phyloP scores from a whole-genome alignment of 2,329 filamentous ascomycete genomes.

The Fusarium nygamai region DNA sequence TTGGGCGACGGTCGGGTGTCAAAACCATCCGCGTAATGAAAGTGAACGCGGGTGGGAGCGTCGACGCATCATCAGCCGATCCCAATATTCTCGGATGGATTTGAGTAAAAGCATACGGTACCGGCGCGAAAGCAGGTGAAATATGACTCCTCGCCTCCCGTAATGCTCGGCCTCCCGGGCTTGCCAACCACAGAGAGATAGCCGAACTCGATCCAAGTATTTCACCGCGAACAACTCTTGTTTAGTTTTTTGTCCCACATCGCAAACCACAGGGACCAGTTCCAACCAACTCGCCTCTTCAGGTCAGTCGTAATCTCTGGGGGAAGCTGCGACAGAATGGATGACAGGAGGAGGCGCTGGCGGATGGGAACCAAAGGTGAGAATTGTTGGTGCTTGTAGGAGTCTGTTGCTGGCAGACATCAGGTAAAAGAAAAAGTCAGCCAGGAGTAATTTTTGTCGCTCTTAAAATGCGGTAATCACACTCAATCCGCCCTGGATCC shows the following conservation, averaged over 20 bases:
- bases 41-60: accelerated
- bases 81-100: accelerated
- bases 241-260: neutral
- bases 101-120: accelerated
- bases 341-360: neutral
- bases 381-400: neutral
- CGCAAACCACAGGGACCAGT: neutral
- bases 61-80: neutral
- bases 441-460: neutral
- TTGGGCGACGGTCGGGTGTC: neutral
- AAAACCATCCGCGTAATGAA: accelerated
- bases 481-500: neutral
- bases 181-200: neutral
- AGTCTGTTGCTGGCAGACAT: neutral
- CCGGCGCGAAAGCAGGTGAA: accelerated
- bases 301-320: neutral
- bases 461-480: accelerated
- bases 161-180: neutral
- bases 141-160: neutral
- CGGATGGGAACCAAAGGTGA: neutral
- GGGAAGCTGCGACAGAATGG: neutral
- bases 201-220: neutral
- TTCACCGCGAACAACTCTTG: neutral
- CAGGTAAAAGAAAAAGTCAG: neutral
- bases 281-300: neutral